Percentiles rank a stretch among this genome's conserved stretches.
Conservation (phyloP, 164 flowering plant species). For the Chimonanthus praecox region DNA sequence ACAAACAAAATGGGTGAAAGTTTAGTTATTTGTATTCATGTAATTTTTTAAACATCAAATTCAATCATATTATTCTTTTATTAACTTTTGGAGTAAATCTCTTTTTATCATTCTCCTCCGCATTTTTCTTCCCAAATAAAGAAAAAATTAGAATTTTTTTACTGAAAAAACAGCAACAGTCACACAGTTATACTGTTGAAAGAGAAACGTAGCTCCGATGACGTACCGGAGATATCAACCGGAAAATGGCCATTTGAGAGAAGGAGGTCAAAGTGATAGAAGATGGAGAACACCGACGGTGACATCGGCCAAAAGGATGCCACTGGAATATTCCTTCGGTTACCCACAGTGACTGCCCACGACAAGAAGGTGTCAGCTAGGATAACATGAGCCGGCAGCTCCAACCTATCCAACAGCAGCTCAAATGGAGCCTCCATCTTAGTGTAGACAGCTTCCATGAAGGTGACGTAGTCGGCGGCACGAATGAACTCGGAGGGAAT, state of each 20-base stretch:
- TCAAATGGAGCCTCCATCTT: conserved; percentile 60
- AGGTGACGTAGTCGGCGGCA: conserved; percentile 34
- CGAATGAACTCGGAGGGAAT: conserved; percentile 63
- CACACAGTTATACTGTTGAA: no score
- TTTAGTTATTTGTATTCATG: no score
- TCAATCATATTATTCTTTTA: no score
- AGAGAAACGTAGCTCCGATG: no score
- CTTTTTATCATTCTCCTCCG: no score
- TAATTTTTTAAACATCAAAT: no score
- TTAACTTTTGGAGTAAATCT: no score
- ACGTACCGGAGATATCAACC: conserved; percentile 28
- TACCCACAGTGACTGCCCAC: conserved; percentile 44
- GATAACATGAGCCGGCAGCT: conserved; percentile 22
- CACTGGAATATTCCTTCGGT: conserved; percentile 46
- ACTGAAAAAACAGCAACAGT: no score
- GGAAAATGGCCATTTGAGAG: conserved; percentile 28
- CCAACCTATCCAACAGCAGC: conserved; percentile 37
- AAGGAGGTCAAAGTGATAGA: conserved; percentile 36
- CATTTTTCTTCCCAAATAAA: no score
- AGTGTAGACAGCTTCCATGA: conserved; percentile 44
- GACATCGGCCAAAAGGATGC: conserved; percentile 47
- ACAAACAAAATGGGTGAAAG: no score
- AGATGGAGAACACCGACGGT: conserved; percentile 35
- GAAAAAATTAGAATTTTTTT: no score
- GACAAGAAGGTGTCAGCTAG: conserved; percentile 39